Percentiles rank a stretch among this genome's conserved stretches.
Evolutionary conservation across 257 asterid genomes (phyloP).

Genomic region (Verbena officinalis): DNA sequence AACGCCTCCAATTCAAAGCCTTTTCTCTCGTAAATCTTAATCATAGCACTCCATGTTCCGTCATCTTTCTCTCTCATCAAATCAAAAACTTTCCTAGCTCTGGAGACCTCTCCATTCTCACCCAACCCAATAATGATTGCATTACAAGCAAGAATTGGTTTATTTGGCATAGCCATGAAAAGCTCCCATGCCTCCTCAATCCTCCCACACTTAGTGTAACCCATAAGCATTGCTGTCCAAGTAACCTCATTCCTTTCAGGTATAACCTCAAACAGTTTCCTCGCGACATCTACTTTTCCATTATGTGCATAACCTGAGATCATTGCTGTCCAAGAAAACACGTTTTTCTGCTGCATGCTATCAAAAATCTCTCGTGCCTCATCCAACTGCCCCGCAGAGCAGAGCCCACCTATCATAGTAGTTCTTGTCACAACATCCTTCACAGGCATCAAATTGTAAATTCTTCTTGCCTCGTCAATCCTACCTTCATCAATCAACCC

Average conservation of each 20-base stretch:
- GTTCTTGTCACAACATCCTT: constrained; percentile 68
- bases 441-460: constrained; percentile 58
- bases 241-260: constrained; percentile 78
- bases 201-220: constrained; percentile 63
- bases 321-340: constrained; percentile 80
- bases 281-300: constrained; percentile 64
- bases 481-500: constrained; percentile 58
- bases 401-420: constrained; percentile 72
- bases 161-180: constrained; percentile 57
- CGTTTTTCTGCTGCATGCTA: constrained; percentile 51
- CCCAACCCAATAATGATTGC: constrained; percentile 61
- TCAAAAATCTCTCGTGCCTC: constrained; percentile 77
- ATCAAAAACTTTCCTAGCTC: constrained; percentile 60
- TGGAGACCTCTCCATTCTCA: constrained; percentile 49
- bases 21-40: constrained; percentile 62
- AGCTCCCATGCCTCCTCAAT: constrained; percentile 62
- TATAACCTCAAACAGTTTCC: constrained; percentile 87
- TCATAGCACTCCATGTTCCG: constrained; percentile 74
- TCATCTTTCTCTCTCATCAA: constrained; percentile 59
- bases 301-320: constrained; percentile 66
- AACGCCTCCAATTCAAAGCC: constrained; percentile 70
- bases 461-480: constrained; percentile 57
- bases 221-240: constrained; percentile 77
- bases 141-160: constrained; percentile 59
- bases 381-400: constrained; percentile 59